phyloP scores from a whole-genome alignment of 1,284 basidiomycete species.

The Porodaedalea pini region DNA sequence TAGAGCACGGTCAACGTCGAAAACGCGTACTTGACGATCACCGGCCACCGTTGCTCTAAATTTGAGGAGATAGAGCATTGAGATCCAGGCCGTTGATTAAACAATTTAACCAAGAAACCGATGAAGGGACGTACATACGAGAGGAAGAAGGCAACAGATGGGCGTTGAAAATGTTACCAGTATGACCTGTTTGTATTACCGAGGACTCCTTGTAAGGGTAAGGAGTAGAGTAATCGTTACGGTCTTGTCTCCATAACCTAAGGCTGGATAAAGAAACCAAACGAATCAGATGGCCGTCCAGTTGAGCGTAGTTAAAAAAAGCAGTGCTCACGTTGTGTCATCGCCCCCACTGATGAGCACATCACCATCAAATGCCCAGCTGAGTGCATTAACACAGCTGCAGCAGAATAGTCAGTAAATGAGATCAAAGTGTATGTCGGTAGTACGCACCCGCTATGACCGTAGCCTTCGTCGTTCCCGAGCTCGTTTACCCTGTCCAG shows the following conservation, averaged over 20 bases:
- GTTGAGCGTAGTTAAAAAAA: not conserved
- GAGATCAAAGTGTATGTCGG: not conserved
- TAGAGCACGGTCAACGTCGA: conserved; percentile 62
- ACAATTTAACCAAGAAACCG: conserved; percentile 13
- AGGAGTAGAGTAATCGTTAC: conserved; percentile 33
- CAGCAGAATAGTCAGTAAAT: not conserved
- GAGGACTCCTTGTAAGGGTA: conserved; percentile 62
- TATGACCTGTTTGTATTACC: conserved; percentile 76
- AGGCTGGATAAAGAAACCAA: conserved; percentile 38
- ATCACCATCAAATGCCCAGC: conserved; percentile 76
- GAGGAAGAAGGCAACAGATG: conserved; percentile 77
- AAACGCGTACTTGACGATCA: conserved; percentile 77
- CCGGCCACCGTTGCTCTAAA: conserved; percentile 73
- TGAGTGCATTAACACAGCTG: conserved; percentile 83
- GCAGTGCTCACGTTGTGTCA: conserved; percentile 64
- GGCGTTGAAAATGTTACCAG: conserved; percentile 83
- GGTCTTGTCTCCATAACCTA: conserved; percentile 64
- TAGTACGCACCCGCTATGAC: conserved; percentile 60
- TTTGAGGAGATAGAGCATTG: conserved; percentile 10
- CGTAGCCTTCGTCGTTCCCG: conserved; percentile 44
- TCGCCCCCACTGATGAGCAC: conserved; percentile 78
- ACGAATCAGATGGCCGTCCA: no score
- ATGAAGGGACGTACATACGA: conserved; percentile 44
- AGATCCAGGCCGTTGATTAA: no score
- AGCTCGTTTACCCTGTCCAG: conserved; percentile 62